These are phyloP conservation scores for Ceratocystis papillata DNA, from an alignment of 2,329 filamentous ascomycete genomes.

Conservation along the genomic window DNA sequence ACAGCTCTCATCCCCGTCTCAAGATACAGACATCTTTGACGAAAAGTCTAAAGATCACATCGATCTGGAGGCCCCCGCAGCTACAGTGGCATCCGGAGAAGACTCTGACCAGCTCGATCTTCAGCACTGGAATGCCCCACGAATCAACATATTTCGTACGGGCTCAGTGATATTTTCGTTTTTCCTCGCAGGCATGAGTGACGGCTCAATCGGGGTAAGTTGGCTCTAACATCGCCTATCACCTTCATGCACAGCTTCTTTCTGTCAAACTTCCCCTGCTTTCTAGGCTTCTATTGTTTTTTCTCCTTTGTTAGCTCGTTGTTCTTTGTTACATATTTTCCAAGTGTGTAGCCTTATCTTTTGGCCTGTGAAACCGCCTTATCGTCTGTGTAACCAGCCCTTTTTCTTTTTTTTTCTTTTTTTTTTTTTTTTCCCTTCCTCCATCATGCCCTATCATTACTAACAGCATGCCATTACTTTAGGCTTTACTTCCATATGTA, in stretches of 20 bases:
- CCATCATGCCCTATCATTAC: not conserved
- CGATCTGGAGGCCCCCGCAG: slow-evolving; percentile 2
- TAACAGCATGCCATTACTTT: slow-evolving; percentile 17
- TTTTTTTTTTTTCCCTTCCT: not conserved
- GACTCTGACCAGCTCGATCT: slow-evolving; percentile 25
- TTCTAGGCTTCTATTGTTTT: not conserved
- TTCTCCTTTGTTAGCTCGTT: not conserved
- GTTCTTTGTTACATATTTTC: no score
- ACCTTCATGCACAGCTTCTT: no score
- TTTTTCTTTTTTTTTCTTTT: not conserved
- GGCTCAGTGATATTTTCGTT: slow-evolving; percentile 51
- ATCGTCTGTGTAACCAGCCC: no score
- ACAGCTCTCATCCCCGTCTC: slow-evolving; percentile 4
- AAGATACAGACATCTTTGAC: slow-evolving; percentile 8
- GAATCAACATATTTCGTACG: slow-evolving; percentile 48
- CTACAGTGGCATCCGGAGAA: slow-evolving; percentile 6
- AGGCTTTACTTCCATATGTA: slow-evolving; percentile 42
- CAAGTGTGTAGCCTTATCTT: no score
- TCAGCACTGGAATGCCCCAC: slow-evolving; percentile 55
- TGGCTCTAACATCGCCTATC: not conserved
- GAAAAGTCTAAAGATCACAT: slow-evolving; percentile 14
- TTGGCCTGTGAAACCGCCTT: no score
- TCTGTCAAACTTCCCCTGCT: no score
- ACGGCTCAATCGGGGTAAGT: slow-evolving; percentile 53
- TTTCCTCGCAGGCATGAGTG: slow-evolving; percentile 57